Evolutionary conservation across 768 basidiomycete species (phyloP).

Genomic region (Brasilioporus rufonigricans): DNA sequence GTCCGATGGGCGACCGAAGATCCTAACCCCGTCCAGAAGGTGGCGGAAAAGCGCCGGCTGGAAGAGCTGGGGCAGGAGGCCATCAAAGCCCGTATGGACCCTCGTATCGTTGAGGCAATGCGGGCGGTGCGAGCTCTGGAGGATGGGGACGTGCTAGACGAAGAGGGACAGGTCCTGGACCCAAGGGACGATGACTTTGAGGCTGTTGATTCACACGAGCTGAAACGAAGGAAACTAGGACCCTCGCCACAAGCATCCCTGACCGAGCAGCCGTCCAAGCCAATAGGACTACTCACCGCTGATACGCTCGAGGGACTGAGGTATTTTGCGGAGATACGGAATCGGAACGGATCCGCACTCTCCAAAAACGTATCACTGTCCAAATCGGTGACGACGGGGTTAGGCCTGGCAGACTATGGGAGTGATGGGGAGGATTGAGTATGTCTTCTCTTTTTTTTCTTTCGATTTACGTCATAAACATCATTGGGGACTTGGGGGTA

Average conservation of each 20-base stretch:
- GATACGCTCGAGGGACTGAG: constrained; percentile 89
- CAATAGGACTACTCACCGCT: constrained; percentile 66
- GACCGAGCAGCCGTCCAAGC: constrained; percentile 33
- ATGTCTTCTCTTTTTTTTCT: constrained; percentile 1
- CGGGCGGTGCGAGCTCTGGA: constrained; percentile 84
- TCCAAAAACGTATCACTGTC: constrained; percentile 29
- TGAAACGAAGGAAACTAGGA: constrained; percentile 37
- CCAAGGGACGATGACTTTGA: constrained; percentile 34
- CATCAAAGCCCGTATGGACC: constrained; percentile 82
- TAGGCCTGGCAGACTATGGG: constrained; percentile 74
- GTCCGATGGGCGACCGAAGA: constrained; percentile 99
- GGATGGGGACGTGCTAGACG: constrained; percentile 56
- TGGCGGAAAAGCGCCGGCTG: constrained; percentile 78
- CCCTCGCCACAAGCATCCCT: constrained; percentile 27
- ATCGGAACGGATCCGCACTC: constrained; percentile 47
- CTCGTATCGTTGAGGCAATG: constrained; percentile 86
- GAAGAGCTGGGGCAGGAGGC: constrained; percentile 85
- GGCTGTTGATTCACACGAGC: constrained; percentile 33
- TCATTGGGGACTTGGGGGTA: background rate
- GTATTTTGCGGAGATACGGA: constrained; percentile 86
- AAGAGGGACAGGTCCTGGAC: constrained; percentile 35
- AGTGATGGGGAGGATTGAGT: constrained; percentile 61
- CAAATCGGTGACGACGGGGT: constrained; percentile 37
- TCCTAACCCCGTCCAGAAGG: constrained; percentile 90
- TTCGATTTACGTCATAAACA: background rate